Evolutionary conservation across 768 basidiomycete genomes (phyloP), one percentile per base, ranked within the genome.

Genomic region (Boletus subparvulus): DNA sequence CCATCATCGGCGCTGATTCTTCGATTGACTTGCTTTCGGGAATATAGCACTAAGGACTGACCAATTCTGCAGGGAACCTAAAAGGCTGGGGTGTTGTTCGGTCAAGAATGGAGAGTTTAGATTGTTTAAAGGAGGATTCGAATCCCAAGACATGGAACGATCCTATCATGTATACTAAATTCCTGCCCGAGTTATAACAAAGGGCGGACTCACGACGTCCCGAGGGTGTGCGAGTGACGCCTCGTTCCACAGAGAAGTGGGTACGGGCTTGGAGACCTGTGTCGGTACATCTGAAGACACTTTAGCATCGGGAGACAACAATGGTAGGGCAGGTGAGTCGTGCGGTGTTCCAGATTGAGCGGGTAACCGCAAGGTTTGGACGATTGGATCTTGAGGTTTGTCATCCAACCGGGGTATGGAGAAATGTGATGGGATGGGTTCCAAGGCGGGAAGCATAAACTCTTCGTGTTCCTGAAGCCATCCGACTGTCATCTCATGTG

Each of bases 371-470:
- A 89, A 58, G 17, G 77, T 72, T 42, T 87, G 84, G 69, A 91
- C 74, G 59, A 91, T 89, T 3, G 89, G 90, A 67, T 92, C 85
- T 65, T 91, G 90, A 3, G 90, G 89, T 60, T 80, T 83, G 56
- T 90, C 81, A n/a, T 77, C 73, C 44, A 92, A 71, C n/a, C 62
- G 70, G 11, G 88, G 85, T n/a, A 90, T 75, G 53, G 80, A 84
- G 69, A 91, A 90, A 14, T 58, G 69, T 1, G 81, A 75, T 16
- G 69, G 60, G 43, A 84, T 67, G 7, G 73, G 71, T 10, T 79
- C 70, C 21, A 84, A 70, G 21, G 16, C n/a, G 6, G 61, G 61
- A 32, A 71, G 60, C 1, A 37, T 37, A 36, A 65, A 60, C 37
- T 42, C 50, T 48, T 65, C 67, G 33, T 56, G 50, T 44, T 67